Base-by-base conservation (phyloP, 139 green algal species). In the Microglena sp. region DNA sequence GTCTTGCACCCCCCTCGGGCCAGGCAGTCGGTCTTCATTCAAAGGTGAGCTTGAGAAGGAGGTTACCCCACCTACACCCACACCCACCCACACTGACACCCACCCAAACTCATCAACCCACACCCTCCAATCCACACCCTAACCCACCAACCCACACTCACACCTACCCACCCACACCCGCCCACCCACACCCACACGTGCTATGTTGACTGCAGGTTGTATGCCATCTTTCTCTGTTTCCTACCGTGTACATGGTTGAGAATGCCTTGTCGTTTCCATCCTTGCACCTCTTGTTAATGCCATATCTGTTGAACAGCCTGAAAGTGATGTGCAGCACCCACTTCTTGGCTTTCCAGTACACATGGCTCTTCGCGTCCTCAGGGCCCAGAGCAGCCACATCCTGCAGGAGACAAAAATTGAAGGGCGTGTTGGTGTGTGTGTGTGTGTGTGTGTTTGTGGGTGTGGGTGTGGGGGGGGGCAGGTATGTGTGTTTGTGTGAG, bases 291-390 rank as follows among this genome's bases (percentile, higher is more conserved):
- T 86, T 87, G 45, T 77, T 73, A 60, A 89, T 75, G 2, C 77
- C 83, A 68, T 90, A 92, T 46, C 82, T 72, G 66, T 83, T 87
- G 73, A 92, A 92, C 5, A 96, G 57, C 40, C 86, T 78, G 61
- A 86, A 82, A 0, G 74, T 78, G 55, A 94, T 88, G 79, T 97
- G 90, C 69, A 95, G 79, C 53, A 84, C 78, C 93, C 93, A 99
- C 82, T 99, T 99, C 73, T 93, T 94, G 32, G 78, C 77, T 71
- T 99, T 99, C 90, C 92, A 97, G 89, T 89, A 98, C 24, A 81
- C 67, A 76, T 82, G 95, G 15, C 70, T 54, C 33, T 76, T 73
- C 5, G 84, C 77, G 4, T 84, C 70, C 4, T 92, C 84, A 15
- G 34, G 28, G 66, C 89, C 81, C 31, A 75, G 55, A 0, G 89